A percentile compares a stretch with the other conserved stretches of the same genome.
Conservation (phyloP, 2,329 filamentous ascomycete genomes). For the Fusarium mexicanum region DNA sequence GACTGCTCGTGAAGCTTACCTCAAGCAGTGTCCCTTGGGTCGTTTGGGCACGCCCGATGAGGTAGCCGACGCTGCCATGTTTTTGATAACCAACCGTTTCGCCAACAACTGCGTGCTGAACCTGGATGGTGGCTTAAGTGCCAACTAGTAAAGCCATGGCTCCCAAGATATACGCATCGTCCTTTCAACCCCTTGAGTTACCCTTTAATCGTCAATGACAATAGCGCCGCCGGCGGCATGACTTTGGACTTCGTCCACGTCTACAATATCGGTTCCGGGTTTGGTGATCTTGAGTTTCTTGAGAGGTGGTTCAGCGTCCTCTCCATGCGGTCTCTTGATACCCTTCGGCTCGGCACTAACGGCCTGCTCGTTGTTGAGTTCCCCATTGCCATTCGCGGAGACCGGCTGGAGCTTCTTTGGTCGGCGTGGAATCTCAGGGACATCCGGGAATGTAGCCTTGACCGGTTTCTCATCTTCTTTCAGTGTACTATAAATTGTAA, state of each 20-base stretch:
- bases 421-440: conserved; percentile 62
- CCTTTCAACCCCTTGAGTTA: background rate
- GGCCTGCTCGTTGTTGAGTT: conserved; percentile 57
- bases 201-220: conserved; percentile 68
- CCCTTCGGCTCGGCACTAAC: conserved; percentile 47
- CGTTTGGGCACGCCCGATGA: conserved; percentile 76
- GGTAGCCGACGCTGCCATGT: conserved; percentile 83
- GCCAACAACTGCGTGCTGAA: conserved; percentile 89
- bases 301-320: conserved; percentile 52
- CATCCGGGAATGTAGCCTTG: conserved; percentile 55
- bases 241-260: conserved; percentile 56
- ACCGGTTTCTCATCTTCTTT: conserved; percentile 64
- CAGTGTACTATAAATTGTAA: conserved; percentile 52
- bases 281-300: conserved; percentile 61
- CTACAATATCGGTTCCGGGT: conserved; percentile 53
- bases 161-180: conserved; percentile 13
- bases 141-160: conserved; percentile 55
- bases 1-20: conserved; percentile 50
- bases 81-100: conserved; percentile 80
- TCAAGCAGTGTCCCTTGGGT: conserved; percentile 67
- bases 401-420: conserved; percentile 54
- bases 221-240: conserved; percentile 65
- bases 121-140: conserved; percentile 85
- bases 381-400: conserved; percentile 52
- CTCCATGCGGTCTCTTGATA: conserved; percentile 59